A percentile compares a stretch with the other conserved stretches of the same genome.
phyloP scores from a whole-genome alignment of 164 flowering plant species.

The Liquidambar formosana region DNA sequence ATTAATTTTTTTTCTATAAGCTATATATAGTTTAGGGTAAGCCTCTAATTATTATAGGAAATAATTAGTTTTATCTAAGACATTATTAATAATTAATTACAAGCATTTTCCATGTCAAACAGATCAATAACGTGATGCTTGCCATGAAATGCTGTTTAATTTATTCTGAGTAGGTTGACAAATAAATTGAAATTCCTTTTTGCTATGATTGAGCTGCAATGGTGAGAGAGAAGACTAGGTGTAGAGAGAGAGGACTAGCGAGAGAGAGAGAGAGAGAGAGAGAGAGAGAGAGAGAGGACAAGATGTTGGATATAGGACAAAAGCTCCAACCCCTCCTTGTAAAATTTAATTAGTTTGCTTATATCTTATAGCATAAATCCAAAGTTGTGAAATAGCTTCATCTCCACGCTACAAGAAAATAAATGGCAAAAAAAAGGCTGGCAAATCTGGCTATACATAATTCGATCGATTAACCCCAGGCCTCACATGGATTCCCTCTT shows the following conservation, averaged over 20 bases:
- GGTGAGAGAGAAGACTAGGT: too few species aligned
- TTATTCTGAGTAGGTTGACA: too few species aligned
- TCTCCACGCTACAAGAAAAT: conserved; percentile 15
- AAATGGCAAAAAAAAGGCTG: conserved; percentile 16
- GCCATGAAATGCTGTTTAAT: too few species aligned
- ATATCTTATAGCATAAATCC: conserved; percentile 6
- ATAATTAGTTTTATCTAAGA: too few species aligned
- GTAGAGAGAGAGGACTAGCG: too few species aligned
- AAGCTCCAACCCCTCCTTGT: conserved; percentile 2
- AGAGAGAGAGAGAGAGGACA: too few species aligned
- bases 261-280: conserved; percentile 1
- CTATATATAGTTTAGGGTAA: not conserved
- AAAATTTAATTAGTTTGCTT: not conserved
- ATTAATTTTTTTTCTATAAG: not conserved
- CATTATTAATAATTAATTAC: not conserved
- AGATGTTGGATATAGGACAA: too few species aligned
- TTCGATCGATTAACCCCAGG: conserved; percentile 1
- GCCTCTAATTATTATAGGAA: too few species aligned
- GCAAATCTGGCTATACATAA: conserved; percentile 16
- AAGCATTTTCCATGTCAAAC: not conserved
- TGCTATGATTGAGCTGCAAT: too few species aligned
- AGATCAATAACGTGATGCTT: not conserved
- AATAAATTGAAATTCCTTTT: too few species aligned
- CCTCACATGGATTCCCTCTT: conserved; percentile 26
- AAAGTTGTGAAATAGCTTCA: conserved; percentile 12